Evolutionary conservation across 2,329 filamentous ascomycete species (phyloP), one percentile per base, ranked within the genome.

Genomic region (Grosmannia penicillata): DNA sequence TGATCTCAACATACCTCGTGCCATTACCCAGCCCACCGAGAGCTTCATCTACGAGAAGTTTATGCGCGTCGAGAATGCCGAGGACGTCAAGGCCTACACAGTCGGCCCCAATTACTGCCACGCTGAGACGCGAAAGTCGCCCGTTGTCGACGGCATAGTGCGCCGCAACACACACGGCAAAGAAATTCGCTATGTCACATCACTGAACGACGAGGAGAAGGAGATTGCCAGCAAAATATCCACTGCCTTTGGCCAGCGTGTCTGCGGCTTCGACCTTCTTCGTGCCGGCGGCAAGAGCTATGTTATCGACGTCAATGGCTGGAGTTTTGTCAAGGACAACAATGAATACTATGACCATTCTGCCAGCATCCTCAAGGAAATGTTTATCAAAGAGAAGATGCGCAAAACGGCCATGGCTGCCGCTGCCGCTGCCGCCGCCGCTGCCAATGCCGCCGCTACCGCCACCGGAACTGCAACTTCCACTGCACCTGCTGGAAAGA

Each of bases 241-340:
- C 3, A 79, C 76, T 32, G 82, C 85, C 0, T 98, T 98, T 57
- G 91, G 89, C 0, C 91, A 98, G 57, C 71, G 85, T 39, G 87
- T 98, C 3, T 98, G 91, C 54, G 91, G 91, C 0, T 98, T 98
- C 51, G 91, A 98, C 55, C 68, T 98, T 43, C 66, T 98, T 40
- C 78, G 93, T 22, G 85, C 87, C 11, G 78, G 76, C 36, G 84
- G 86, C 14, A 84, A 84, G 56, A 96, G 89, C 55, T 98, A 85
- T 59, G 91, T 98, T 35, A 98, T 98, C 48, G 91, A 98, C 51
- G 91, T 98, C 49, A 98, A 98, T 56, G 91, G 91, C 11, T 98
- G 93, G 93, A 96, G 89, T 54, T 98, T 98, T 52, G 91, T 98
- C 56, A 98, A 98, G 57, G 93, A 98, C 56, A 98, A 98, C 51